Percentiles rank a stretch among this genome's conserved stretches.
Conservation (phyloP, 179 eudicot genomes). For the Dionaea muscipula region DNA sequence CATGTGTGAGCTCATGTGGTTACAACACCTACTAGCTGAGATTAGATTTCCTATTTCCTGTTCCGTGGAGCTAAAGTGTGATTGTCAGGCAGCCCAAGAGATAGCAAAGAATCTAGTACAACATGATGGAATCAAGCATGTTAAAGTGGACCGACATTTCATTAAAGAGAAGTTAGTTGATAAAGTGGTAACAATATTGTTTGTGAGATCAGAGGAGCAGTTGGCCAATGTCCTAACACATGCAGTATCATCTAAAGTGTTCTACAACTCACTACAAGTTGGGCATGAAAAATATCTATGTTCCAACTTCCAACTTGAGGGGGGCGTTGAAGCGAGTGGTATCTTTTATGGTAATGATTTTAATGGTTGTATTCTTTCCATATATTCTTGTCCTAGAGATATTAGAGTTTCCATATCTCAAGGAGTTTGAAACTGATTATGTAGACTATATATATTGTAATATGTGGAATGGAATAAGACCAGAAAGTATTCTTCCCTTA, state of each 20-base stretch:
- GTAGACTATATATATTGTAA: too few relatives aligned
- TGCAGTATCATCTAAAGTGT: not conserved
- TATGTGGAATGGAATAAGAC: too few relatives aligned
- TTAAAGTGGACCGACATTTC: not conserved
- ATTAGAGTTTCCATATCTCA: too few relatives aligned
- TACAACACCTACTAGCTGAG: not conserved
- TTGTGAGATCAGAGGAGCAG: not conserved
- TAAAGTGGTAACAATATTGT: not conserved
- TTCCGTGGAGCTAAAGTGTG: not conserved
- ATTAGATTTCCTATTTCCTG: not conserved
- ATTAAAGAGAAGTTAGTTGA: not conserved
- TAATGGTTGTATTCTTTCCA: too few relatives aligned
- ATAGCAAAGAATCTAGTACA: not conserved
- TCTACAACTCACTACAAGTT: not conserved
- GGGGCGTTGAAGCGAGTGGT: too few relatives aligned
- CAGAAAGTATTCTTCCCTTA: too few relatives aligned
- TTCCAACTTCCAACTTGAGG: constrained; percentile 1
- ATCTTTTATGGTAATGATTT: too few relatives aligned
- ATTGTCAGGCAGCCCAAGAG: not conserved
- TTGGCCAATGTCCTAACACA: not conserved
- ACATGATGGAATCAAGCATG: not conserved
- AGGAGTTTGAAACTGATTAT: too few relatives aligned
- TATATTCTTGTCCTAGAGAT: too few relatives aligned
- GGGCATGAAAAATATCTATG: not conserved
- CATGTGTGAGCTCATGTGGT: not conserved